Evolutionary conservation across 306 rosid genomes (phyloP).

Genomic region (Leucaena leucocephala): DNA sequence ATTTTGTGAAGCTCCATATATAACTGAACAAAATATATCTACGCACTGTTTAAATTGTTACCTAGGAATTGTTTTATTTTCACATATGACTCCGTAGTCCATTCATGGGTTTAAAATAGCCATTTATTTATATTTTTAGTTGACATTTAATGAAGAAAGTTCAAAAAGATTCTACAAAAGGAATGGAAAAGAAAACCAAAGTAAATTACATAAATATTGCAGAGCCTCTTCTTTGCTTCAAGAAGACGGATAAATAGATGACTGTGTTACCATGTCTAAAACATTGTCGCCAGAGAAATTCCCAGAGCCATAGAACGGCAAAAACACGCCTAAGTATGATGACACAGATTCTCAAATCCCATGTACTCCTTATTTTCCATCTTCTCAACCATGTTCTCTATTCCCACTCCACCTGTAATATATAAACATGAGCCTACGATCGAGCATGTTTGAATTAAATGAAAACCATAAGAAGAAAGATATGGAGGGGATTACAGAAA

Average conservation of each 20-base stretch:
- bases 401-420: slow-evolving; percentile 75
- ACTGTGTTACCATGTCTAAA: slow-evolving; percentile 1
- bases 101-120: neutral
- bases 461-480: neutral
- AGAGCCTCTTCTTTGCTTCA: slow-evolving; percentile 29
- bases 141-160: slow-evolving; percentile 1
- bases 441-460: neutral
- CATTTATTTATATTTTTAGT: neutral
- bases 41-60: too few relatives aligned
- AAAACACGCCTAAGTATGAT: slow-evolving; percentile 38
- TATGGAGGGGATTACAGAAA: neutral
- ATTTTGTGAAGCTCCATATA: neutral
- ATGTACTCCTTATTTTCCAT: slow-evolving; percentile 70
- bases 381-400: slow-evolving; percentile 72
- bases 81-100: neutral
- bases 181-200: slow-evolving; percentile 19
- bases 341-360: slow-evolving; percentile 74
- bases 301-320: neutral
- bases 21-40: too few relatives aligned
- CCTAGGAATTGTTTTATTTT: neutral
- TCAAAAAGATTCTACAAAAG: slow-evolving; percentile 23
- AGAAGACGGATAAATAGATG: slow-evolving; percentile 31
- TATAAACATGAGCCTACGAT: neutral
- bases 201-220: slow-evolving; percentile 16
- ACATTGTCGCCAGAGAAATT: neutral